Evolutionary conservation across 2,329 filamentous ascomycete species (phyloP), one percentile per base, ranked within the genome.

Genomic region (Tricladium varicosporioides): DNA sequence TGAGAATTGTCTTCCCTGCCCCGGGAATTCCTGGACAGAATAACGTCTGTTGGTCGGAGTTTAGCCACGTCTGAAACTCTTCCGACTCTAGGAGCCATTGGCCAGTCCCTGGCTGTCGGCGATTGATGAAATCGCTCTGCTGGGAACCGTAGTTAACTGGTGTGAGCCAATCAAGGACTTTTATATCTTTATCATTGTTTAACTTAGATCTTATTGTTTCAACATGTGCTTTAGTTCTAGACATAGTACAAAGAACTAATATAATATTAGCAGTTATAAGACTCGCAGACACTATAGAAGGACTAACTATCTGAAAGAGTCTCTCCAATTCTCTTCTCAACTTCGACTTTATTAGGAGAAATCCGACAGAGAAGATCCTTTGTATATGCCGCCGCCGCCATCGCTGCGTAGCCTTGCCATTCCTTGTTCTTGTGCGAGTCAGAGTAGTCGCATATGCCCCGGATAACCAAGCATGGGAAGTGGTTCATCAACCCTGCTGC

Each of bases 1-100:
- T 64, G 0, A 78, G 51, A 3, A 78, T 76, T 0, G 76, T 80
- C 62, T 81, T 81, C 1, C 78, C 77, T 0, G 77, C 74, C 3
- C 78, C 77, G 0, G 76, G 60, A 47, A 59, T 59, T 16, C 56
- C 58, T 47, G 56, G 60, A 48, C 58, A 62, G 33, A 58, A 60
- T 18, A 62, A 32, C 11, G 36, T 54, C 52, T 51, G 5, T 27
- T 58, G 40, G 14, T 50, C 18, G 2, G 43, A 43, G 13, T 60
- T 14, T 15, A 51, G 3, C 60, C 57, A 61, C 15, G 43, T 22
- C 10, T 56, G 31, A 40, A 50, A 61, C 13, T 57, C 57, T 33
- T 15, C 31, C 5, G 57, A 61, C 8, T 51, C 42, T 5, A 61
- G n/a, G 19, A 61, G 52, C 57, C 57, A 57, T 48, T 57, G 54